These are phyloP conservation scores for Aspergillus jensenii DNA, from an alignment of 2,329 filamentous ascomycete species.

Conservation along the genomic window DNA sequence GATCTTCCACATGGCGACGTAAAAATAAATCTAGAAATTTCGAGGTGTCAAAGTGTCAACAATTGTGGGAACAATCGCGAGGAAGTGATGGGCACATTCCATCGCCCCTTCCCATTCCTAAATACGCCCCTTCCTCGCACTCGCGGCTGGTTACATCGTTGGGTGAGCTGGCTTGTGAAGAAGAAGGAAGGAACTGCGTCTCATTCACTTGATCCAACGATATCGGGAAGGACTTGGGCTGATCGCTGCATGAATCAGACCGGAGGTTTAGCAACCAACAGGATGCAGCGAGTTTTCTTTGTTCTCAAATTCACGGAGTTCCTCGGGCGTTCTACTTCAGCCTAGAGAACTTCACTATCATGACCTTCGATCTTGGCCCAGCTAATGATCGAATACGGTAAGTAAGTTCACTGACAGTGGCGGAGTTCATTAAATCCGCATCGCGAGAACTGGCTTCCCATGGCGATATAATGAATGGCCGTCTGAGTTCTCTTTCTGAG, in stretches of 20 bases:
- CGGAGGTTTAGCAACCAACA: not conserved
- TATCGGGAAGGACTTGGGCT: not conserved
- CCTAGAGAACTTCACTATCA: no score
- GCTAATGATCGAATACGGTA: no score
- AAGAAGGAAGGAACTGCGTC: not conserved
- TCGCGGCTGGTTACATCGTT: not conserved
- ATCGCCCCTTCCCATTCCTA: not conserved
- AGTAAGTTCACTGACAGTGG: no score
- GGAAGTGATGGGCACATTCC: not conserved
- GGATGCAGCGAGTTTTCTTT: not conserved
- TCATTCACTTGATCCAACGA: not conserved
- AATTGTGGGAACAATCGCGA: not conserved
- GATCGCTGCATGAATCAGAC: not conserved
- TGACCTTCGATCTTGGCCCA: no score
- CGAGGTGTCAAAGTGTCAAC: not conserved
- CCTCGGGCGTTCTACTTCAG: not conserved
- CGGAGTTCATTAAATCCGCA: no score
- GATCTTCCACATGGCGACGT: not conserved
- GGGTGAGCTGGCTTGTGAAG: not conserved
- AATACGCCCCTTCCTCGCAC: not conserved
- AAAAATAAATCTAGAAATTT: not conserved
- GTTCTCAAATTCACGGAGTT: not conserved
- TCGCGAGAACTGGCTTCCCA: no score
- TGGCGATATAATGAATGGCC: no score
- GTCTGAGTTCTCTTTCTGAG: no score